These are phyloP conservation scores for Daldinia vernicosa DNA, from an alignment of 495 filamentous ascomycete species.

Conservation along the genomic window DNA sequence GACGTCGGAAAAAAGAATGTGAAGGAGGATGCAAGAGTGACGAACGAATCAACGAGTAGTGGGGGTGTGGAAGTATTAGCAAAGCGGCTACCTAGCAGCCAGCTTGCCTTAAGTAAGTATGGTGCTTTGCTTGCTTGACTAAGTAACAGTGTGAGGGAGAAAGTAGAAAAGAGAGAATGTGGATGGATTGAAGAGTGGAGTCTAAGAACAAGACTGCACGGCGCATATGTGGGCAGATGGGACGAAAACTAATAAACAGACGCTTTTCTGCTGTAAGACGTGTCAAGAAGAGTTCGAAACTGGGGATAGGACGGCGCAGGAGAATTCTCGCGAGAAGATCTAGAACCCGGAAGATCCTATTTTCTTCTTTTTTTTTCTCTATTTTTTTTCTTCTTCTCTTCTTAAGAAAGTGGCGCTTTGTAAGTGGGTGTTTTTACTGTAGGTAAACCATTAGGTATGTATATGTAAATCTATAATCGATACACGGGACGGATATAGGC, in stretches of 20 bases:
- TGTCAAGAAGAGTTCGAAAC: constrained; percentile 39
- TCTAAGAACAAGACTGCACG: constrained; percentile 32
- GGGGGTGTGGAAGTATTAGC: constrained; percentile 43
- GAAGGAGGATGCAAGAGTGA: constrained; percentile 45
- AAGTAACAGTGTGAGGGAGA: constrained; percentile 20
- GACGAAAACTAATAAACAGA: constrained; percentile 44
- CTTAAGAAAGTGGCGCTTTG: constrained; percentile 14
- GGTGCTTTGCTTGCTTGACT: constrained; percentile 33
- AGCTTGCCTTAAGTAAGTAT: constrained; percentile 32
- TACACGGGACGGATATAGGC: constrained; percentile 7
- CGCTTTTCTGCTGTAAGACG: constrained; percentile 41
- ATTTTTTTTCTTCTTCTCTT: constrained; percentile 13
- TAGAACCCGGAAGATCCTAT: constrained; percentile 36
- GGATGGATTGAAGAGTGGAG: constrained; percentile 43
- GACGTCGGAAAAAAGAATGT: constrained; percentile 43
- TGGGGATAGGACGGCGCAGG: constrained; percentile 32
- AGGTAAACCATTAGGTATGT: constrained; percentile 1
- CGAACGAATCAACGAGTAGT: constrained; percentile 43
- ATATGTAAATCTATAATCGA: constrained; percentile 16
- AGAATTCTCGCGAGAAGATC: constrained; percentile 42
- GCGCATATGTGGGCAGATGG: constrained; percentile 42
- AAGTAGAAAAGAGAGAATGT: constrained; percentile 22
- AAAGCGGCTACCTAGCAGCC: constrained; percentile 43
- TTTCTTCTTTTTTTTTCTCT: background rate
- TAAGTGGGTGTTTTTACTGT: constrained; percentile 14